phyloP scores from a whole-genome alignment of 129 eudicot genomes.

The Helianthus annuus region HanXRQr2.0-SUNRISE NC_035444.2:81800245-81800744 shows the following conservation, averaged over 20 bases:
- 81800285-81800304: constrained; percentile 75
- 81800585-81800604: not conserved
- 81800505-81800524: constrained; percentile 96
- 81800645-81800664: constrained; percentile 77
- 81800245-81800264: constrained; percentile 83
- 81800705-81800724: constrained; percentile 65
- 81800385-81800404: not conserved
- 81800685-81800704: constrained; percentile 41
- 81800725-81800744: constrained; percentile 58
- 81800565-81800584: not conserved
- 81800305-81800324: constrained; percentile 43
- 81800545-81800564: constrained; percentile 17
- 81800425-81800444: constrained; percentile 22
- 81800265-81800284: constrained; percentile 62
- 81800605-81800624: not conserved
- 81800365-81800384: constrained; percentile 70
- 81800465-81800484: constrained; percentile 68
- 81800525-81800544: constrained; percentile 81
- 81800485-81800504: constrained; percentile 68
- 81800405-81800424: not conserved
- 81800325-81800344: constrained; percentile 57
- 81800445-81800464: constrained; percentile 54
- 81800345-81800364: constrained; percentile 56
- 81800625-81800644: constrained; percentile 60
- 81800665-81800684: constrained; percentile 72